Conservation (phyloP, 2,329 filamentous ascomycete genomes). For the Fusarium xyrophilum region DNA sequence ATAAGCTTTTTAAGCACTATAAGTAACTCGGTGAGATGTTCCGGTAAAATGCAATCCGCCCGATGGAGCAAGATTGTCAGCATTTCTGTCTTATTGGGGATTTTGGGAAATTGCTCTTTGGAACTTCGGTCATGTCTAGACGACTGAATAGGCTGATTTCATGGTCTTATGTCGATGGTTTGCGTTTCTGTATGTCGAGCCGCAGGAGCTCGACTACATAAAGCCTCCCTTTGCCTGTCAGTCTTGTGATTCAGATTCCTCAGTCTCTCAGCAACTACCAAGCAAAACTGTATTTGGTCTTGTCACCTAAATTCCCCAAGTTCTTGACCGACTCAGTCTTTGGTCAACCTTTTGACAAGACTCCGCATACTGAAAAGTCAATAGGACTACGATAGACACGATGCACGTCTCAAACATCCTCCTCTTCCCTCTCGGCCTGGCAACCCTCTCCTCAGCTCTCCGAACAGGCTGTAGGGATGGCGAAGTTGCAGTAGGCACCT, state of each 20-base stretch:
- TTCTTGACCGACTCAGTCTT: neutral
- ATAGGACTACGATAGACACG: neutral
- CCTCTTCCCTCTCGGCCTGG: rapidly evolving
- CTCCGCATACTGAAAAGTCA: neutral
- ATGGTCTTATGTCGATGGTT: no score
- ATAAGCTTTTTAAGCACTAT: no score
- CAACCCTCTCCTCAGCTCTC: neutral
- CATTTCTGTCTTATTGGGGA: neutral
- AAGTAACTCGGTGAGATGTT: no score
- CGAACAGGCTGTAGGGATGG: neutral
- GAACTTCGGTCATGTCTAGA: neutral
- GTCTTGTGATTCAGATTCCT: neutral
- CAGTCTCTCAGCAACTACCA: neutral
- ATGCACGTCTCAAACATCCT: neutral
- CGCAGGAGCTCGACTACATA: neutral
- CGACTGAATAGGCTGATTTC: neutral
- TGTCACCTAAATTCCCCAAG: no score
- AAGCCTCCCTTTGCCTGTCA: rapidly evolving
- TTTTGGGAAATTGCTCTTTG: neutral
- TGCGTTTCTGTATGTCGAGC: neutral
- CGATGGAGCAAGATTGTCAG: neutral
- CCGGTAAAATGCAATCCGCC: neutral
- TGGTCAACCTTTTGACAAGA: rapidly evolving
- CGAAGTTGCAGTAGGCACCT: neutral
- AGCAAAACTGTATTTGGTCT: neutral